These are phyloP conservation scores for Inosperma sp. DNA, from an alignment of 768 basidiomycete species.

Conservation along the genomic window DNA sequence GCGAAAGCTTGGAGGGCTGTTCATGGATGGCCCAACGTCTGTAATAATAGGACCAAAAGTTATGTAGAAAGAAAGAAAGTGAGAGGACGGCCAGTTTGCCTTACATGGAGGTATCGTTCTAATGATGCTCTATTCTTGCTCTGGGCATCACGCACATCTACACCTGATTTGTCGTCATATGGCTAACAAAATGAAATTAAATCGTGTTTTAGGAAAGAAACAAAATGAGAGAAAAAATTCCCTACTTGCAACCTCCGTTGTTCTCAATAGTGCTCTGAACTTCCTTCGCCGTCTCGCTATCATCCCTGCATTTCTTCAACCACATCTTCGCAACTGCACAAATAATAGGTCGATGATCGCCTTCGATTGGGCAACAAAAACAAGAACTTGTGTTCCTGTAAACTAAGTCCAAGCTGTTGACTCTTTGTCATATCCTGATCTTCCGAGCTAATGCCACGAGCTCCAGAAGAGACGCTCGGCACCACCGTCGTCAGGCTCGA, in stretches of 20 bases:
- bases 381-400: slow-evolving; percentile 74
- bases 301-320: slow-evolving; percentile 95
- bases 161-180: slow-evolving; percentile 96
- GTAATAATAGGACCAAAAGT: slow-evolving; percentile 65
- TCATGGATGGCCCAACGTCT: slow-evolving; percentile 99
- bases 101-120: slow-evolving; percentile 91
- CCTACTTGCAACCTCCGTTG: slow-evolving; percentile 99
- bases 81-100: slow-evolving; percentile 29
- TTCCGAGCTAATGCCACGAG: slow-evolving; percentile 42
- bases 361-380: slow-evolving; percentile 87
- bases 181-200: slow-evolving; percentile 51
- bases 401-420: slow-evolving; percentile 26
- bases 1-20: slow-evolving; percentile 95
- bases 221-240: slow-evolving; percentile 21
- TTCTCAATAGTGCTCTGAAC: slow-evolving; percentile 99
- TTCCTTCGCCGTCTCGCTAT: slow-evolving; percentile 97
- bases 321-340: slow-evolving; percentile 88
- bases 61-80: background rate
- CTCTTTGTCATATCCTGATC: slow-evolving; percentile 29
- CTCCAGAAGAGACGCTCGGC: slow-evolving; percentile 84
- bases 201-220: too few relatives aligned
- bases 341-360: slow-evolving; percentile 87
- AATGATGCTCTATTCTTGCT: slow-evolving; percentile 84
- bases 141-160: slow-evolving; percentile 87
- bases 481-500: slow-evolving; percentile 71